Conservation (phyloP, 2,329 filamentous ascomycete genomes). For the Hypoxylon sp. region DNA sequence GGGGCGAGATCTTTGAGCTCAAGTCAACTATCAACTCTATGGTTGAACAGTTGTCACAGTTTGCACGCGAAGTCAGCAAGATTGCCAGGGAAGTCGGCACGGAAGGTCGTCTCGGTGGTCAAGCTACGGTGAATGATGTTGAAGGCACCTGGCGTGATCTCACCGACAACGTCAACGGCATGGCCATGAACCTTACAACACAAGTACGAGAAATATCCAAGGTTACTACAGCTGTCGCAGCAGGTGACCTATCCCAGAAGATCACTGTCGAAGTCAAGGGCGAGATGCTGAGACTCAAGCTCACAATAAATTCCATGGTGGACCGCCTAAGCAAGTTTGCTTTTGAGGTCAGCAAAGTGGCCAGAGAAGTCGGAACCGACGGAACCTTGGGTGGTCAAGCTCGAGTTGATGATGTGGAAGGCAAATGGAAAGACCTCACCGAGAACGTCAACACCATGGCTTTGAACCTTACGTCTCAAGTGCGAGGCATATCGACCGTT, state of each 20-base stretch:
- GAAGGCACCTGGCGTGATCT: constrained; percentile 97
- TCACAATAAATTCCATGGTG: constrained; percentile 99
- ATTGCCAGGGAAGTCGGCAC: constrained; percentile 97
- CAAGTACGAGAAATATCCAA: constrained; percentile 98
- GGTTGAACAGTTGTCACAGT: constrained; percentile 97
- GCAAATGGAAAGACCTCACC: constrained; percentile 98
- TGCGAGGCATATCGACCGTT: constrained; percentile 92
- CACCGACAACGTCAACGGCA: constrained; percentile 96
- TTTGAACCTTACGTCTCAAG: constrained; percentile 78
- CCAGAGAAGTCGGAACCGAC: constrained; percentile 95
- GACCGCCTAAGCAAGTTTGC: constrained; percentile 96
- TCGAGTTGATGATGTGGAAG: constrained; percentile 93
- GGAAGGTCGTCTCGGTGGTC: constrained; percentile 92
- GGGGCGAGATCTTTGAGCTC: constrained; percentile 92
- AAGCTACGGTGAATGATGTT: constrained; percentile 95
- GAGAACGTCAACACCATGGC: constrained; percentile 88
- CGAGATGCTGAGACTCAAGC: constrained; percentile 95
- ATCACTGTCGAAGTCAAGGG: constrained; percentile 94
- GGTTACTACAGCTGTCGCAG: constrained; percentile 94
- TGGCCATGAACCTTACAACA: constrained; percentile 98
- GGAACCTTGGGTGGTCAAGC: constrained; percentile 95
- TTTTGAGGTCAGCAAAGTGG: constrained; percentile 95
- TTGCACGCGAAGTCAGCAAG: constrained; percentile 96
- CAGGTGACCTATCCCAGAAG: constrained; percentile 94
- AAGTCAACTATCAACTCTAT: constrained; percentile 99